Percentiles rank a stretch among this genome's conserved stretches.
Evolutionary conservation across 805 yeast genomes (phyloP).

Genomic region (Deakozyma indianensis): DNA sequence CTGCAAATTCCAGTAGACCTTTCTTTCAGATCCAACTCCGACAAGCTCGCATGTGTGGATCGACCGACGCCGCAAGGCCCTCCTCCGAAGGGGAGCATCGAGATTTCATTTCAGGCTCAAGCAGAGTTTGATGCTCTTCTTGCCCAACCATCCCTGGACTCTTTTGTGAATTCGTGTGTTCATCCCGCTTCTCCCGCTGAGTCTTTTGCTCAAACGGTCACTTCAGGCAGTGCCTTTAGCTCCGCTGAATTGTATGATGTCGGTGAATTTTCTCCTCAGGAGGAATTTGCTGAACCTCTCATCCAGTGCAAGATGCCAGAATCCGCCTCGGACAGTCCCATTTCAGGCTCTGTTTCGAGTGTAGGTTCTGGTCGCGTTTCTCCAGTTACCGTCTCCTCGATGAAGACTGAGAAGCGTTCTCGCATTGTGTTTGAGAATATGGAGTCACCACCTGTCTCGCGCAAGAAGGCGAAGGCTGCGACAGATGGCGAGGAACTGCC

Average conservation of each 20-base stretch:
- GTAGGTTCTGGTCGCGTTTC: not conserved
- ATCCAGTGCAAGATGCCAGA: not conserved
- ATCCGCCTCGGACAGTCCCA: not conserved
- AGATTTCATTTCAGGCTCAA: no score
- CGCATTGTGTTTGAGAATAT: not conserved
- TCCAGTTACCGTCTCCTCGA: not conserved
- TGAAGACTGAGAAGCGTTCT: not conserved
- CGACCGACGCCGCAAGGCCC: no score
- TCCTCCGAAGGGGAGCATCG: no score
- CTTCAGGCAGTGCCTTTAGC: not conserved
- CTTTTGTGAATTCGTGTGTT: no score
- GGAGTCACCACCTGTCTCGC: not conserved
- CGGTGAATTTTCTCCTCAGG: not conserved
- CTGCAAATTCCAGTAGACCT: not conserved
- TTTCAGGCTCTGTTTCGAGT: not conserved
- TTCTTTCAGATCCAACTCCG: no score
- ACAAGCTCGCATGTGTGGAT: not conserved
- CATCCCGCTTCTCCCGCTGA: not conserved
- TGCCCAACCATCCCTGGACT: no score
- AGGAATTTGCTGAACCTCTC: not conserved
- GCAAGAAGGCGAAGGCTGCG: not conserved
- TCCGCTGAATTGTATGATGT: not conserved
- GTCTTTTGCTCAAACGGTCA: not conserved
- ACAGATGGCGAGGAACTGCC: constrained; percentile 23
- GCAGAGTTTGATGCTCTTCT: no score